Percentiles rank a stretch among this genome's conserved stretches.
Evolutionary conservation across 768 basidiomycete genomes (phyloP).

Genomic region (Coprinellus micaceus): DNA sequence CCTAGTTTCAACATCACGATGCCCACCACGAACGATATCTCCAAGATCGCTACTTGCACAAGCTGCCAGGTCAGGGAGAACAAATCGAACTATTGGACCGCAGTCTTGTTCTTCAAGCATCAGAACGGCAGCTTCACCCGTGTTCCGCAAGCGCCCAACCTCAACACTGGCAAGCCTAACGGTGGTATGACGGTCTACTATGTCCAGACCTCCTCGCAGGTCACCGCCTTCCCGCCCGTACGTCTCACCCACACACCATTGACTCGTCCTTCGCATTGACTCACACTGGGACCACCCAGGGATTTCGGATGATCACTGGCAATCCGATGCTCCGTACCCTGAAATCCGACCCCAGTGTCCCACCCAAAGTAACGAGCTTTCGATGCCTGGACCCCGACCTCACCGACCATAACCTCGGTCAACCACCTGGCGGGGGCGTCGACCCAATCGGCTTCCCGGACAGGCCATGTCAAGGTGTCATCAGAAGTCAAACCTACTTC

Average conservation of each 20-base stretch:
- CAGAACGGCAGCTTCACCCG: constrained; percentile 7
- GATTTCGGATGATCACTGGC: too few species aligned
- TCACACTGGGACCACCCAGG: neutral
- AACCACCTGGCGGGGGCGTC: neutral
- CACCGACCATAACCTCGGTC: neutral
- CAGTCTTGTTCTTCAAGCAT: constrained; percentile 13
- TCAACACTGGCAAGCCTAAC: constrained; percentile 7
- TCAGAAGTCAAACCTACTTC: neutral
- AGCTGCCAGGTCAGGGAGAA: constrained; percentile 12
- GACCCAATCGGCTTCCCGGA: neutral
- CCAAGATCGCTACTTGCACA: constrained; percentile 11
- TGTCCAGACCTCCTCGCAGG: neutral
- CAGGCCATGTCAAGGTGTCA: neutral
- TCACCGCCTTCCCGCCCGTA: neutral
- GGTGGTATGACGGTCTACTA: constrained; percentile 11
- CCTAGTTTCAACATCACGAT: constrained; percentile 11
- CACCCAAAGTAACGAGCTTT: constrained; percentile 2
- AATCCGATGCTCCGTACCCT: neutral
- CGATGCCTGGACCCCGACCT: constrained; percentile 6
- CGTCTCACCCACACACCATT: neutral
- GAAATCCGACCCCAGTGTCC: neutral
- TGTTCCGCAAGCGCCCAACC: constrained; percentile 8
- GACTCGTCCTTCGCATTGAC: neutral
- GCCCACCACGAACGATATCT: constrained; percentile 8
- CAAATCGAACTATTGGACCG: constrained; percentile 15